A percentile compares a stretch with the other conserved stretches of the same genome.
These are phyloP conservation scores for Venturia oleaginea DNA, from an alignment of 2,329 filamentous ascomycete species.

Conservation along the genomic window DNA sequence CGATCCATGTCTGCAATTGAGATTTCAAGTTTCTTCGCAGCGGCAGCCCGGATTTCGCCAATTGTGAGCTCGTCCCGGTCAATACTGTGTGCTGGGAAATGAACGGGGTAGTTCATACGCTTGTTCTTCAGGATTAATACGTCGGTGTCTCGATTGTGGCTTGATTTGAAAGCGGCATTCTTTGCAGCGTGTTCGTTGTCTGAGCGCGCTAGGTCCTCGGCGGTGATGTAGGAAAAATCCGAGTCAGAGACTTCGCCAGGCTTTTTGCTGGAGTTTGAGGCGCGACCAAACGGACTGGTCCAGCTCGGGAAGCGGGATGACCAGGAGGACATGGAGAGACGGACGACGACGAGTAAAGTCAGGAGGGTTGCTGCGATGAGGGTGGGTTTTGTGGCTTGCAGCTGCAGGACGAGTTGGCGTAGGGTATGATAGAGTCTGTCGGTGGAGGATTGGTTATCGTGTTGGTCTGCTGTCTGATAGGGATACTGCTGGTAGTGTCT, in stretches of 20 bases:
- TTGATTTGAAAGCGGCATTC: conserved; percentile 31
- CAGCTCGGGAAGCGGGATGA: conserved; percentile 36
- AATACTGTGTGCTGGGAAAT: conserved; percentile 68
- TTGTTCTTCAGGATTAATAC: conserved; percentile 62
- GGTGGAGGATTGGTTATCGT: neutral
- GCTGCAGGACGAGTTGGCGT: neutral
- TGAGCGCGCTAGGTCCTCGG: conserved; percentile 52
- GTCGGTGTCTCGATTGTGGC: conserved; percentile 51
- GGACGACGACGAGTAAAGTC: conserved; percentile 18
- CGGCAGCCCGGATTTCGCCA: conserved; percentile 57
- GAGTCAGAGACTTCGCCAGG: conserved; percentile 58
- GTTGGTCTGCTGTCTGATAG: neutral
- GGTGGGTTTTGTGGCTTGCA: conserved; percentile 7
- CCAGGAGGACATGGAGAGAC: conserved; percentile 36
- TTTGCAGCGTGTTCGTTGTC: conserved; percentile 23
- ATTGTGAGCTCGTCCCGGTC: conserved; percentile 63
- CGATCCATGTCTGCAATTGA: conserved; percentile 40
- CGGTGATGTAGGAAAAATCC: conserved; percentile 78
- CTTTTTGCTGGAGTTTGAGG: conserved; percentile 26
- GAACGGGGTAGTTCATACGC: conserved; percentile 55
- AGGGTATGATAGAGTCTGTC: neutral
- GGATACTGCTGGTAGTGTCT: neutral
- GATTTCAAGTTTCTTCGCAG: conserved; percentile 56
- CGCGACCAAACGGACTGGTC: conserved; percentile 39
- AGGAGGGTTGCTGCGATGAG: conserved; percentile 7